Evolutionary conservation across 2,329 filamentous ascomycete genomes (phyloP), one percentile per base, ranked within the genome.

Genomic region (Trichoderma gracile): DNA sequence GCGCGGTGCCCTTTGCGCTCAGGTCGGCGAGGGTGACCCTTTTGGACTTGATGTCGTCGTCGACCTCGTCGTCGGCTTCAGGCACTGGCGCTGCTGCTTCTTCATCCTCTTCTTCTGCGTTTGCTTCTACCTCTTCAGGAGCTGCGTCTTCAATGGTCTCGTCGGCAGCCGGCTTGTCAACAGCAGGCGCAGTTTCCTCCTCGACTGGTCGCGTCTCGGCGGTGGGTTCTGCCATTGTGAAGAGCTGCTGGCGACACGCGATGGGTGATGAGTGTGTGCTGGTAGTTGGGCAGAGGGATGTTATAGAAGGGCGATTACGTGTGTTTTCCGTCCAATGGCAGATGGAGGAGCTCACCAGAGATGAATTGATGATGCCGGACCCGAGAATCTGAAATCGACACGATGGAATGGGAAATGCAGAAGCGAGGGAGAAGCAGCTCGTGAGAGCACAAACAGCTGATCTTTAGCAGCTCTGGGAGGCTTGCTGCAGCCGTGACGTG

Each of bases 21-120:
- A 97, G 84, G 74, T 96, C 89, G 67, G 89, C 86, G 52, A 96
- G 84, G 45, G 87, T 88, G 65, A 89, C 86, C 74, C 83, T 86
- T 72, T 78, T 78, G 25, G 81, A 83, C 65, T 81, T 81, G 70
- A 74, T 69, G 67, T 82, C 81, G 63, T 82, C 78, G 61, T 81
- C 80, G 52, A 68, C 69, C 53, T 71, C 74, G 47, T 43, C 12
- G 23, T 43, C 57, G 15, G 38, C 38, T 27, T 23, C n/a, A 71
- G 21, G 30, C 2, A 25, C 69, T 38, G 65, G 67, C 58, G 70
- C 69, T 58, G 73, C 67, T 8, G 30, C 63, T 23, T 21, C 63
- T 3, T 54, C 30, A 14, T 38, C 33, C 25, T 43, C 55, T 33
- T 43, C 62, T 33, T 21, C 63, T 33, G 38, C 19, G 2, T 62